Conservation (phyloP, 164 flowering plant genomes). For the Sedum album region DNA sequence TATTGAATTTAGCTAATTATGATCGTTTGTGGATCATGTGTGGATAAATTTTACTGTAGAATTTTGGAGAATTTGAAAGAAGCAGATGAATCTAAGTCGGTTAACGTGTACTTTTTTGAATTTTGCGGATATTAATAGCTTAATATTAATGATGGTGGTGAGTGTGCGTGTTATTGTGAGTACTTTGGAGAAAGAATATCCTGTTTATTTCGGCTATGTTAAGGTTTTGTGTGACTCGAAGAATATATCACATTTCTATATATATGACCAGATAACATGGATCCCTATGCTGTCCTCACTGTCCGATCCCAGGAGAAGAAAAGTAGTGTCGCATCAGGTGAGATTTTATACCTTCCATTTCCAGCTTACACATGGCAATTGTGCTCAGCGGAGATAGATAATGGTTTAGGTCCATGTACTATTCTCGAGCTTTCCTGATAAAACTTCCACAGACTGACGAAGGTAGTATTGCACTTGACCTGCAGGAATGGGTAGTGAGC, state of each 20-base stretch:
- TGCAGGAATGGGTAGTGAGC: conserved; percentile 62
- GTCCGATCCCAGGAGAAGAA: conserved; percentile 78
- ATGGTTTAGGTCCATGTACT: not conserved
- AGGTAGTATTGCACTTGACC: not conserved
- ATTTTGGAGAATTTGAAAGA: too few relatives aligned
- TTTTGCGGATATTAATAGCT: too few relatives aligned
- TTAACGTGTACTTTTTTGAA: too few relatives aligned
- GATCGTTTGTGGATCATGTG: too few relatives aligned
- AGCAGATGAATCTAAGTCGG: too few relatives aligned
- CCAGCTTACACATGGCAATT: not conserved
- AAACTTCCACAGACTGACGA: not conserved
- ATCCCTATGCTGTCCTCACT: conserved; percentile 67
- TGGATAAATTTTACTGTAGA: too few relatives aligned
- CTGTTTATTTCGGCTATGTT: not conserved
- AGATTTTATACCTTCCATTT: not conserved
- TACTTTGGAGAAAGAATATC: too few relatives aligned
- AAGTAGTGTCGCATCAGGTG: conserved; percentile 81
- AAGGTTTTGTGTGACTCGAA: too few relatives aligned
- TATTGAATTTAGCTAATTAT: too few relatives aligned
- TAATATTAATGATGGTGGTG: too few relatives aligned
- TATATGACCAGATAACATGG: conserved; percentile 53
- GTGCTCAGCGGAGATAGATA: not conserved
- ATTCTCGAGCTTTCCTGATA: not conserved
- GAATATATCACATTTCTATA: not conserved
- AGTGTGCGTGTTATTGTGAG: too few relatives aligned